Conservation (phyloP, 192 early-diverging fungal genomes). For the Gorgonomyces haynaldii region DNA sequence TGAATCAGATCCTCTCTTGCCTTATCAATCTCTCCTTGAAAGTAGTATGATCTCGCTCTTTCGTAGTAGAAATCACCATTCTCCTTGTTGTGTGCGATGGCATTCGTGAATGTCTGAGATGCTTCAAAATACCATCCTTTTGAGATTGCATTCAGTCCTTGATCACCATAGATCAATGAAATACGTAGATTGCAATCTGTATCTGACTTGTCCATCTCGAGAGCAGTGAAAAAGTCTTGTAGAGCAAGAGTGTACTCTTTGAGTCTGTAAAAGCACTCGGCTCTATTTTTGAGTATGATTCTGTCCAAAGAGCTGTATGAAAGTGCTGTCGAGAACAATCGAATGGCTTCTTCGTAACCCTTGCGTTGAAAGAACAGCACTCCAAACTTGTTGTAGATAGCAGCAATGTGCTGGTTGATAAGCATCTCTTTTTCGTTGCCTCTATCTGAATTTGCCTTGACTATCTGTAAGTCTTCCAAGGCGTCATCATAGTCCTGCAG, state of each 20-base stretch:
- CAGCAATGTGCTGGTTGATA: conserved; percentile 22
- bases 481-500: conserved; percentile 30
- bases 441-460: conserved; percentile 10
- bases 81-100: neutral
- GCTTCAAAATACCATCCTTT: neutral
- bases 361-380: conserved; percentile 17
- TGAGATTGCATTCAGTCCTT: neutral
- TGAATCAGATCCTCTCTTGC: neutral
- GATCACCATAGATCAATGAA: neutral
- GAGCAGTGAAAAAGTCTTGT: neutral
- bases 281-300: conserved; percentile 30
- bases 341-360: conserved; percentile 13
- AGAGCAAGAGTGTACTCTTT: conserved; percentile 3
- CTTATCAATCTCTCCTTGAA: neutral
- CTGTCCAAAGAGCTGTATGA: conserved; percentile 16
- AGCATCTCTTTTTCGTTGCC: conserved; percentile 22
- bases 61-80: conserved; percentile 1
- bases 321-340: conserved; percentile 19
- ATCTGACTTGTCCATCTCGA: neutral
- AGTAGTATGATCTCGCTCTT: conserved; percentile 4
- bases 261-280: conserved; percentile 3
- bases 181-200: neutral
- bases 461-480: conserved; percentile 27
- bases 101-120: neutral
- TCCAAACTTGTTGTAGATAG: conserved; percentile 32